Percentiles rank a stretch among this genome's conserved stretches.
Evolutionary conservation across 2,329 filamentous ascomycete species (phyloP).

Genomic region (Trichoderma arundinaceum): DNA sequence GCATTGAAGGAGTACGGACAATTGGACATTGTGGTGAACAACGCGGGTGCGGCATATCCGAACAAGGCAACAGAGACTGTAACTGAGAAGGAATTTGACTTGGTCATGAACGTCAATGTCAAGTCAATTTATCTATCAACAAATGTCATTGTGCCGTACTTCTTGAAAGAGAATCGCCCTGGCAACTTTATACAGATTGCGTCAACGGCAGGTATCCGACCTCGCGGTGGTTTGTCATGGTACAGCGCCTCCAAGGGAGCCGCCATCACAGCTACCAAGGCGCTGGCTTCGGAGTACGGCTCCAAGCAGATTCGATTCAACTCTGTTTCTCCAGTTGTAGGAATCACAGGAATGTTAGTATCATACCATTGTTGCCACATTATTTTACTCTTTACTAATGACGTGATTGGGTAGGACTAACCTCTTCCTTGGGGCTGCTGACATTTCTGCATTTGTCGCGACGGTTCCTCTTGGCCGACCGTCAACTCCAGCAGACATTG

Average conservation of each 20-base stretch:
- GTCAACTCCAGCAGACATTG: constrained; percentile 67
- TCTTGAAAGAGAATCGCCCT: constrained; percentile 61
- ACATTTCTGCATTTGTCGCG: constrained; percentile 59
- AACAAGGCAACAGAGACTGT: constrained; percentile 69
- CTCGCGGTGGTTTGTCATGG: constrained; percentile 68
- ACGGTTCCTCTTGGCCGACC: constrained; percentile 61
- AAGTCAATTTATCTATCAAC: constrained; percentile 68
- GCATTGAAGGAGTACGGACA: constrained; percentile 54
- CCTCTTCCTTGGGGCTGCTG: constrained; percentile 63
- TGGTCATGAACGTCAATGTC: constrained; percentile 71
- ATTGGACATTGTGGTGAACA: constrained; percentile 66
- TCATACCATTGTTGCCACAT: fast-evolving
- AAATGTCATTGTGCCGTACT: constrained; percentile 64
- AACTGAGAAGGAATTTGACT: constrained; percentile 69
- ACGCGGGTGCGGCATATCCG: constrained; percentile 62
- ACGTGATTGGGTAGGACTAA: constrained; percentile 43
- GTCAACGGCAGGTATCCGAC: constrained; percentile 64
- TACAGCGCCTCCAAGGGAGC: constrained; percentile 74
- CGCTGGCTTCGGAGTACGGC: constrained; percentile 74
- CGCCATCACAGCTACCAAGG: constrained; percentile 62
- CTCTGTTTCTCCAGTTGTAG: constrained; percentile 70
- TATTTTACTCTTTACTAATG: background rate
- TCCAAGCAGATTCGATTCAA: constrained; percentile 75
- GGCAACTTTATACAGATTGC: constrained; percentile 70
- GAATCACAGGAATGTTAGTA: constrained; percentile 64